Conservation (phyloP, 1,284 basidiomycete species). For the Ustilago lituana region DNA sequence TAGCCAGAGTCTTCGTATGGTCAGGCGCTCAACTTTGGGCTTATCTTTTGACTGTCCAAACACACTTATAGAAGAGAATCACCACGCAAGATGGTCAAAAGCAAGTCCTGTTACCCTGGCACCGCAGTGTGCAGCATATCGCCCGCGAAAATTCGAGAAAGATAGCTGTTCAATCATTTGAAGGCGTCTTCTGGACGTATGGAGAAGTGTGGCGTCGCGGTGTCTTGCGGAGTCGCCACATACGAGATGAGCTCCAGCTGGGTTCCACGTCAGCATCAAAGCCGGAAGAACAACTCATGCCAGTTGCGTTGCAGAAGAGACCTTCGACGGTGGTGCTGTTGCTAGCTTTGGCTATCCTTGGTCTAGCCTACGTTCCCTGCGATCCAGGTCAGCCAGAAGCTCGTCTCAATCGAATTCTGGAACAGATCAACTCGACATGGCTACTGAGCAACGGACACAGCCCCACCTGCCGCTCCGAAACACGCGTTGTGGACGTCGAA, state of each 20-base stretch:
- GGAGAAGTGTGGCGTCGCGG: background rate
- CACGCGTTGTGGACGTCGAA: background rate
- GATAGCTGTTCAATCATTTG: slow-evolving; percentile 2
- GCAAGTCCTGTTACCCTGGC: background rate
- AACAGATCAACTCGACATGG: background rate
- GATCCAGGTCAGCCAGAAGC: slow-evolving; percentile 9
- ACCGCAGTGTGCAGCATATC: background rate
- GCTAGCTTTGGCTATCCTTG: background rate
- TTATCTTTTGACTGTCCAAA: too few relatives aligned
- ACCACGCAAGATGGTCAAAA: too few relatives aligned
- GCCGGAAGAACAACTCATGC: background rate
- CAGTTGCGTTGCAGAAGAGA: slow-evolving; percentile 5
- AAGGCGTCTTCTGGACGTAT: slow-evolving; percentile 5
- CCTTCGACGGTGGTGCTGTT: slow-evolving; percentile 3
- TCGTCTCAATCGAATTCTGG: slow-evolving; percentile 4
- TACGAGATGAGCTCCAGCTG: background rate
- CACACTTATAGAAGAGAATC: too few relatives aligned
- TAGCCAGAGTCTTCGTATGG: too few relatives aligned
- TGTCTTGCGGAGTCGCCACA: background rate
- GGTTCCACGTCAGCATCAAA: background rate
- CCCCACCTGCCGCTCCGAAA: background rate
- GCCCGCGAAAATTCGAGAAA: background rate
- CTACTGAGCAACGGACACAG: slow-evolving; percentile 3
- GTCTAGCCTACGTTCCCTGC: slow-evolving; percentile 7
- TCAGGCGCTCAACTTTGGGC: too few relatives aligned